These are phyloP conservation scores for Sanghuangporus sanghuang DNA, from an alignment of 1,284 basidiomycete species.

Conservation along the genomic window DNA sequence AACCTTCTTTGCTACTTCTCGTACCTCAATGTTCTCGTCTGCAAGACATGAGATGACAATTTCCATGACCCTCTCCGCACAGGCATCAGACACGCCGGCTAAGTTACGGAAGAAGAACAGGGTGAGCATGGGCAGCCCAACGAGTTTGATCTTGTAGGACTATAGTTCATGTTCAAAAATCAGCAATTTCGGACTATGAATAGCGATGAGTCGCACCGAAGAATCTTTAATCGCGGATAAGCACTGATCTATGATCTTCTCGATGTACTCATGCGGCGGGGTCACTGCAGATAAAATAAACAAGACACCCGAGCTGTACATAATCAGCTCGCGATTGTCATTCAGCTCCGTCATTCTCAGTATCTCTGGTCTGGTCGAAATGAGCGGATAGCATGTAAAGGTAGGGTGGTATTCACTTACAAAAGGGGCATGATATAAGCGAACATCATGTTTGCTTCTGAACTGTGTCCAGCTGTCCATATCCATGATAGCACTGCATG, in stretches of 20 bases:
- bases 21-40: slow-evolving; percentile 91
- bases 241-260: slow-evolving; percentile 54
- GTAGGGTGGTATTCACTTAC: slow-evolving; percentile 40
- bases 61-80: slow-evolving; percentile 70
- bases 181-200: slow-evolving; percentile 4
- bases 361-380: slow-evolving; percentile 57
- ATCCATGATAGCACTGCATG: slow-evolving; percentile 69
- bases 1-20: slow-evolving; percentile 90
- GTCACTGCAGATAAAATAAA: slow-evolving; percentile 69
- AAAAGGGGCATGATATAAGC: slow-evolving; percentile 74
- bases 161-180: slow-evolving; percentile 25
- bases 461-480: slow-evolving; percentile 66
- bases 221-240: slow-evolving; percentile 66
- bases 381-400: not conserved
- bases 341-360: slow-evolving; percentile 79
- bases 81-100: slow-evolving; percentile 62
- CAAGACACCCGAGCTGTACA: slow-evolving; percentile 69
- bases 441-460: slow-evolving; percentile 63
- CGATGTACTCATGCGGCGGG: slow-evolving; percentile 57
- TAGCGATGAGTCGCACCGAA: slow-evolving; percentile 35
- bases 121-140: slow-evolving; percentile 67
- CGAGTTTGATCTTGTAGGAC: slow-evolving; percentile 77
- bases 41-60: slow-evolving; percentile 78
- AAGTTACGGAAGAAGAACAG: slow-evolving; percentile 89
- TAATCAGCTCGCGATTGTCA: slow-evolving; percentile 68